These are phyloP conservation scores for Pythium folliculosum DNA, from an alignment of 352 stramenopile genomes.

Conservation along the genomic window DNA sequence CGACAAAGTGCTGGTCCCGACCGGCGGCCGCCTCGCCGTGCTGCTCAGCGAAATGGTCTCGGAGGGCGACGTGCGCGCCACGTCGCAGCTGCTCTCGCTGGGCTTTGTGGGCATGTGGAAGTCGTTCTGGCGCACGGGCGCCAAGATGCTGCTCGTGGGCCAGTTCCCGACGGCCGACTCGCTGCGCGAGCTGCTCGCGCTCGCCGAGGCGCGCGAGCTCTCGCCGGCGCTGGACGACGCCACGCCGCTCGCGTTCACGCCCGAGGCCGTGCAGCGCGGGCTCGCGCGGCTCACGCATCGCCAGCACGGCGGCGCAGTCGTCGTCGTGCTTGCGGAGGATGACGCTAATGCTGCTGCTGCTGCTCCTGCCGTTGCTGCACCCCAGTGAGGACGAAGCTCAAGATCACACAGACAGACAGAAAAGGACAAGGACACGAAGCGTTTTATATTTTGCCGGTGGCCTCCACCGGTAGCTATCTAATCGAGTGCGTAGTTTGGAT, in stretches of 20 bases:
- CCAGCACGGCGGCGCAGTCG: conserved; percentile 68
- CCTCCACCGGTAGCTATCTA: conserved; percentile 4
- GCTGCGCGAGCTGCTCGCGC: conserved; percentile 37
- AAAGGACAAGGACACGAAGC: too few relatives aligned
- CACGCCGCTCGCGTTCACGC: conserved; percentile 69
- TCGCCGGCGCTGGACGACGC: conserved; percentile 49
- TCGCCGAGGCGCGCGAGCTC: conserved; percentile 46
- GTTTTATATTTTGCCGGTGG: conserved; percentile 11
- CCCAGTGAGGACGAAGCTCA: too few relatives aligned
- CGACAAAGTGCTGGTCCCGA: conserved; percentile 23
- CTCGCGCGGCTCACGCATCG: conserved; percentile 56
- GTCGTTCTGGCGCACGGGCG: conserved; percentile 30
- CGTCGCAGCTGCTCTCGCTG: conserved; percentile 32
- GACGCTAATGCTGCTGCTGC: too few relatives aligned
- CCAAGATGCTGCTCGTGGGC: conserved; percentile 29
- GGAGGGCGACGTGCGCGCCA: conserved; percentile 23
- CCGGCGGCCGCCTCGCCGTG: conserved; percentile 26
- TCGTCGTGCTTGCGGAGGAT: conserved; percentile 30
- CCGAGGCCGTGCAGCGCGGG: conserved; percentile 50
- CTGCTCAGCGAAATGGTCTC: conserved; percentile 28
- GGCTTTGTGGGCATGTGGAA: conserved; percentile 31
- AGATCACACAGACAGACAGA: too few relatives aligned
- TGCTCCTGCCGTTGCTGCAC: too few relatives aligned
- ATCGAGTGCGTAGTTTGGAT: conserved; percentile 82
- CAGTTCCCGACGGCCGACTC: conserved; percentile 36